Evolutionary conservation across 495 filamentous ascomycete species (phyloP).

Genomic region (Daldinia bambusicola): DNA sequence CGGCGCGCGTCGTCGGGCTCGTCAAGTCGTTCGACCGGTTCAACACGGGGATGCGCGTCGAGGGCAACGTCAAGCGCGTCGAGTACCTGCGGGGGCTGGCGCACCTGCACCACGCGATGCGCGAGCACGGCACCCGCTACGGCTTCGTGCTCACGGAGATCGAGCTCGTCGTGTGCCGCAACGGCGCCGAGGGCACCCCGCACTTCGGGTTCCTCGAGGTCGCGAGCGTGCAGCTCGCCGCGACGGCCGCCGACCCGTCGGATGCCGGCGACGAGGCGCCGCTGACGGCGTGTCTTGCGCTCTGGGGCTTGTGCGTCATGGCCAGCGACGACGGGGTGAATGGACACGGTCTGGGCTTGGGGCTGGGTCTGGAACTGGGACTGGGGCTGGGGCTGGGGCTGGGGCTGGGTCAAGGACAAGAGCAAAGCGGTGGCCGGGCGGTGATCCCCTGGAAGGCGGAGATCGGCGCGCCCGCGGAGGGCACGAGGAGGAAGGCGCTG

Average conservation of each 20-base stretch:
- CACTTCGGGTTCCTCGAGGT: conserved; percentile 89
- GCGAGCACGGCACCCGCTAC: conserved; percentile 90
- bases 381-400: conserved; percentile 36
- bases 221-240: conserved; percentile 66
- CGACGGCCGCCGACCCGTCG: conserved; percentile 37
- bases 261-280: conserved; percentile 57
- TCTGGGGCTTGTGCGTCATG: conserved; percentile 75
- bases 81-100: conserved; percentile 86
- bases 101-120: conserved; percentile 88
- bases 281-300: conserved; percentile 65
- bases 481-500: conserved; percentile 76
- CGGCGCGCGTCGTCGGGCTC: conserved; percentile 84
- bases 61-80: conserved; percentile 79
- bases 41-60: conserved; percentile 92
- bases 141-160: conserved; percentile 96
- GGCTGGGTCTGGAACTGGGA: conserved; percentile 38
- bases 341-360: conserved; percentile 51
- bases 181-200: conserved; percentile 75
- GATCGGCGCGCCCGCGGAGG: conserved; percentile 81
- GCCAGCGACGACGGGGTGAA: conserved; percentile 69
- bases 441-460: conserved; percentile 73
- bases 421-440: conserved; percentile 70
- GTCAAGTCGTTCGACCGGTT: conserved; percentile 90
- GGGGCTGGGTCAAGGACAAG: conserved; percentile 51
- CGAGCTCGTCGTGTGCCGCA: conserved; percentile 89